These are phyloP conservation scores for Takashimella tepidaria DNA, from an alignment of 1,284 basidiomycete genomes.

Conservation along the genomic window DNA sequence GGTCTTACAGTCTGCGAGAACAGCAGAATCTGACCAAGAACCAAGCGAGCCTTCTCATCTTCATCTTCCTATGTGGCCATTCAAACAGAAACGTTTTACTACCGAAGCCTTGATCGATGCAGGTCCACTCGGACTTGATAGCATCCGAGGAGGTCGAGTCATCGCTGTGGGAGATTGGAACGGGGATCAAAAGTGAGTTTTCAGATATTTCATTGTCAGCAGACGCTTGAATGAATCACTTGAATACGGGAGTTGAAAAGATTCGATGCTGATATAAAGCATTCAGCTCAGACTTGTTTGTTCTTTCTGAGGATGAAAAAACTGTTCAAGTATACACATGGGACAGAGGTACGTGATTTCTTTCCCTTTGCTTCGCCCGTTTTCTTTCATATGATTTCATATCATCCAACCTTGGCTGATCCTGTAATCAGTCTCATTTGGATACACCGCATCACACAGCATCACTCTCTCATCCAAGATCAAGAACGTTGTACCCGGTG, in stretches of 20 bases:
- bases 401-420: too few relatives aligned
- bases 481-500: constrained; percentile 78
- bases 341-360: constrained; percentile 63
- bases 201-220: too few relatives aligned
- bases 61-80: constrained; percentile 65
- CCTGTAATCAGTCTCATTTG: constrained; percentile 53
- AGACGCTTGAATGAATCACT: too few relatives aligned
- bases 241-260: too few relatives aligned
- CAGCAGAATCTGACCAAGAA: too few relatives aligned
- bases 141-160: constrained; percentile 59
- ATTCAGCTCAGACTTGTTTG: constrained; percentile 78
- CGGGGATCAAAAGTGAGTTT: constrained; percentile 85
- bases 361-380: constrained; percentile 45
- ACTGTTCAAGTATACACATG: constrained; percentile 72
- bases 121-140: constrained; percentile 70
- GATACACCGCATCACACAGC: constrained; percentile 30
- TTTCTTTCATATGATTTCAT: too few relatives aligned
- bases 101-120: constrained; percentile 76
- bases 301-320: constrained; percentile 66
- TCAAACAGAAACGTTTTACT: constrained; percentile 76
- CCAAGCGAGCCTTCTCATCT: not conserved
- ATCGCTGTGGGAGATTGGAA: constrained; percentile 92
- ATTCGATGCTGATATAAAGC: too few relatives aligned
- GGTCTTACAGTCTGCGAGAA: too few relatives aligned
- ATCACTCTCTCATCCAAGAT: constrained; percentile 28